Conservation (phyloP, 169 alveolate species). For the Plasmodium gaboni region DNA sequence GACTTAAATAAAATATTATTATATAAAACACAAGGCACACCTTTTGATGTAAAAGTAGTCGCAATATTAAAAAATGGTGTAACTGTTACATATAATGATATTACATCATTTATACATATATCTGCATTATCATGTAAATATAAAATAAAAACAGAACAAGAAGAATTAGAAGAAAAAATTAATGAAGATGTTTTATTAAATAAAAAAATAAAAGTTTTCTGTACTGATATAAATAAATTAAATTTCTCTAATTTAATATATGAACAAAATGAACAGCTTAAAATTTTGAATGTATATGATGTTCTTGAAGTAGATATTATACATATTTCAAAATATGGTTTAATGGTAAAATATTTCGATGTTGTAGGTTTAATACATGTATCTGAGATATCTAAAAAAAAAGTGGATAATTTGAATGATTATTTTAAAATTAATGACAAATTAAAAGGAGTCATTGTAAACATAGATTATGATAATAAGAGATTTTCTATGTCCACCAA, state of each 20-base stretch:
- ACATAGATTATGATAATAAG: slow-evolving; percentile 68
- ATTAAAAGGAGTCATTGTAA: slow-evolving; percentile 62
- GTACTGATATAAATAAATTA: slow-evolving; percentile 70
- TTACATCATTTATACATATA: slow-evolving; percentile 52
- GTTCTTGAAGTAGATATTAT: slow-evolving; percentile 54
- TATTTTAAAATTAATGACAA: slow-evolving; percentile 60
- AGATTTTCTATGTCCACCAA: slow-evolving; percentile 68
- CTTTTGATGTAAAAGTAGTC: slow-evolving; percentile 62
- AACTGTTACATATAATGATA: slow-evolving; percentile 64
- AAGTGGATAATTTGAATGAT: slow-evolving; percentile 27
- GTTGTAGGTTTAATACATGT: slow-evolving; percentile 65
- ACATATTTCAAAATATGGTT: slow-evolving; percentile 74
- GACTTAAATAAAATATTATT: slow-evolving; percentile 65
- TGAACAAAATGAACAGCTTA: slow-evolving; percentile 75
- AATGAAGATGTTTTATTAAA: slow-evolving; percentile 17
- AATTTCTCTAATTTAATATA: slow-evolving; percentile 64
- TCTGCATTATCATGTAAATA: slow-evolving; percentile 67
- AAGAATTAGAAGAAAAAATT: slow-evolving; percentile 28
- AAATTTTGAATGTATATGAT: slow-evolving; percentile 57
- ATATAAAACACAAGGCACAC: slow-evolving; percentile 44
- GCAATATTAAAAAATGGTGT: slow-evolving; percentile 63
- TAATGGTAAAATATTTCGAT: slow-evolving; percentile 73
- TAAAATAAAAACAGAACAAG: slow-evolving; percentile 30
- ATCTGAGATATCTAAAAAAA: slow-evolving; percentile 70
- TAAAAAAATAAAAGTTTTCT: slow-evolving; percentile 52